Evolutionary conservation across 1,284 basidiomycete species (phyloP), one percentile per base, ranked within the genome.

Genomic region (Phylloboletellus chloephorus): DNA sequence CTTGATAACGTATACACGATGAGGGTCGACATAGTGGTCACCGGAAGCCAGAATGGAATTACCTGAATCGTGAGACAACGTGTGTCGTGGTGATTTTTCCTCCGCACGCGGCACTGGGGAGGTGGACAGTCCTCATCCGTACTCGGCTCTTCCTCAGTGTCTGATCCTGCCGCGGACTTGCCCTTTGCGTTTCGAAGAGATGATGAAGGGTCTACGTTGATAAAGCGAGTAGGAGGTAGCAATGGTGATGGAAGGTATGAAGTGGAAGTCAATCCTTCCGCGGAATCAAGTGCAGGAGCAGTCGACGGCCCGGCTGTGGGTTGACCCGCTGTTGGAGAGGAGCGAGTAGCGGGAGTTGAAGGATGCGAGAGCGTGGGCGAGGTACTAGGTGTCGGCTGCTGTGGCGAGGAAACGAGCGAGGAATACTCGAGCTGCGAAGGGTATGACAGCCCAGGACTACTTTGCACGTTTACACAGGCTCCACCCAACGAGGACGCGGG

Each of bases 61-160:
- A 80, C 82, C 55, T 84, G 77, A 26, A 84, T 74, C 0, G 81
- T 84, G 25, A 79, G 64, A 57, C 74, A 77, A 12, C 74, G 72
- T 31, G 56, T 75, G 54, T 83, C 80, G 46, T 79, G 79, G 33
- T 78, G 75, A 46, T 71, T 81, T 23, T 52, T 58, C 13, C 81
- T 68, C 47, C 71, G 78, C 29, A 61, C 48, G 3, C 66, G 71
- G 7, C 58, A 64, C 31, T 51, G 49, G 28, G 53, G 48, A 17
- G 51, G 50, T 11, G 60, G 60, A n/a, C 49, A 45, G 11, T 63
- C 65, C 4, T 67, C 67, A 24, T 57, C 64, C 13, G 52, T 66
- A 34, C 55, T 63, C 10, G 51, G 50, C 16, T 67, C 67, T 4
- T 63, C 66, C 28, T 66, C 67, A 23, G 58, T 67, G n/a, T 66